These are phyloP conservation scores for Ceratocystis cubensis DNA, from an alignment of 2,329 filamentous ascomycete species.

Conservation along the genomic window DNA sequence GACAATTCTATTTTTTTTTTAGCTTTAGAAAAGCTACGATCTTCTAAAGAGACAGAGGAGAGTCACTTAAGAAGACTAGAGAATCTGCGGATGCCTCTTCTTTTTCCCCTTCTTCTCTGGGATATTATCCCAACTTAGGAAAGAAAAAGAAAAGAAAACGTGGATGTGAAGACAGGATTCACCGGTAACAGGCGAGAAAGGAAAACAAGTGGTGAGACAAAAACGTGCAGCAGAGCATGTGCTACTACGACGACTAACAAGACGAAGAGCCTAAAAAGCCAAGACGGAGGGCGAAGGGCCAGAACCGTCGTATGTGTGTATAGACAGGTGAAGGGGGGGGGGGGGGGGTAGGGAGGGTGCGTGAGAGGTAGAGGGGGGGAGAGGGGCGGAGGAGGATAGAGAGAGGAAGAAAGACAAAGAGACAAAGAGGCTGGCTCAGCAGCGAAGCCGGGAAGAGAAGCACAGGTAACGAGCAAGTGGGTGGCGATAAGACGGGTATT, in stretches of 20 bases:
- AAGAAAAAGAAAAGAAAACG: not conserved
- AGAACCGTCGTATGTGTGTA: not conserved
- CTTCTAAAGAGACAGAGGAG: not conserved
- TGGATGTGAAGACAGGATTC: conserved; percentile 10
- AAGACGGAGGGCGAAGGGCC: not conserved
- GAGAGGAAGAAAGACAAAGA: not conserved
- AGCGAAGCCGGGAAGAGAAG: not conserved
- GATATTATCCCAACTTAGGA: not conserved
- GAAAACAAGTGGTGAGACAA: conserved; percentile 17
- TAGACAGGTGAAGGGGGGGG: not conserved
- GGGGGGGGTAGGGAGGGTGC: no score
- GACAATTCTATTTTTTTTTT: not conserved
- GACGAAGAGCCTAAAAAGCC: conserved; percentile 1
- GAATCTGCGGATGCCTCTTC: not conserved
- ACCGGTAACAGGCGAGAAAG: conserved; percentile 19
- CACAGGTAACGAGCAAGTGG: not conserved
- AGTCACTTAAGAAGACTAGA: no score
- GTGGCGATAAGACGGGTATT: not conserved
- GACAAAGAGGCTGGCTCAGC: not conserved
- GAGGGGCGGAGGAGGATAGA: no score
- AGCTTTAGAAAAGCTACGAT: not conserved
- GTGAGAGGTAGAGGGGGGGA: no score
- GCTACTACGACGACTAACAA: not conserved
- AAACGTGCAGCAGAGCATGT: conserved; percentile 5
- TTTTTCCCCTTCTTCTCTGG: not conserved